Base-by-base conservation (phyloP, 352 stramenopile species). In the Phytophthora macrochlamydospora region DNA sequence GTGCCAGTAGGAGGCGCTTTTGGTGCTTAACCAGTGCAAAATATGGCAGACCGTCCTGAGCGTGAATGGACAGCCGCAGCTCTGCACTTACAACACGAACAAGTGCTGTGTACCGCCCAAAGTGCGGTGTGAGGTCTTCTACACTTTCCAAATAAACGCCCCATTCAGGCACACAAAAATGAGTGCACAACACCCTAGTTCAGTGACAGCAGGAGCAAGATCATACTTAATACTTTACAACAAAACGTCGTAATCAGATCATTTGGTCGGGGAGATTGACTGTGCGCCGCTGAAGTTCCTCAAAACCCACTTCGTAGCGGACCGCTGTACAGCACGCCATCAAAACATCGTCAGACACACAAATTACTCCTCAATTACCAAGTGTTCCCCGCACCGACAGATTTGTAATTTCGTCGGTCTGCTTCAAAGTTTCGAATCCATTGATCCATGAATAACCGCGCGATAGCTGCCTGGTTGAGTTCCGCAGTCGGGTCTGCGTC, bases 21-120 rank as follows among this genome's bases (percentile, higher is more conserved):
- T 91, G 78, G 55, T 86, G 73, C 49, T 91, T 89, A 2, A 87
- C 81, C 11, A 87, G 69, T 12, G 83, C 74, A 62, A 91, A 93
- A 58, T 91, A 93, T 30, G 83, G 73, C 4, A 87, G 13, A 1
- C 60, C 51, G 7, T 67, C 56, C 0, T 45, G 64, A 3, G 70
- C 59, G 71, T 91, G 91, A 18, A 85, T 81, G 1, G 81, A 71
- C 4, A 72, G 60, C 13, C 62, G 54, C 4, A 91, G 43, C 56
- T 93, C 85, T 0, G 73, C 67, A 43, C 62, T 64, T 7, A 91
- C 50, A 2, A 90, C 74, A 0, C 54, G 59, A 37, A 90, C 60
- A 7, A 91, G 71, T 8, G 55, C 52, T 28, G 78, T 59, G 49
- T 85, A 93, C 9, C 67, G 53, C 0, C 85, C 85, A 51, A 90